Percentiles rank a stretch among this genome's conserved stretches.
phyloP scores from a whole-genome alignment of 805 yeast genomes.

The Suhomyces pyralidae region DNA sequence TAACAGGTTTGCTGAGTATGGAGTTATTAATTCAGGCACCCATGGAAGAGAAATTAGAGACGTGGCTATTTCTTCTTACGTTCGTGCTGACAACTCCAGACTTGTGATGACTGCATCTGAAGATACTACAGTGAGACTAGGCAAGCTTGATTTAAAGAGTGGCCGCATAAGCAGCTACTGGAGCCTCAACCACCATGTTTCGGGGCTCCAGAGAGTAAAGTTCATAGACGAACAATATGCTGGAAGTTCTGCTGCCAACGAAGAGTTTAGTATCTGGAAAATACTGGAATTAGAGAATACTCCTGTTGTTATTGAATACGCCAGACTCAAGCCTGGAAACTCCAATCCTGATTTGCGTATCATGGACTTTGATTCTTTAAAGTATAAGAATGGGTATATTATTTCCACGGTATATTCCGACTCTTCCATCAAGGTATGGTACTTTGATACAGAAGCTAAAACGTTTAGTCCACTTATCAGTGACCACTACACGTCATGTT shows the following conservation, averaged over 20 bases:
- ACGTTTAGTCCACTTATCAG: constrained; percentile 43
- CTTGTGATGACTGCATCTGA: constrained; percentile 80
- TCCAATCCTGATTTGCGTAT: constrained; percentile 80
- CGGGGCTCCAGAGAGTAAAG: constrained; percentile 78
- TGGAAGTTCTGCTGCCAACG: constrained; percentile 73
- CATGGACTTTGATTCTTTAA: constrained; percentile 72
- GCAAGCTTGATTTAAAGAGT: constrained; percentile 26
- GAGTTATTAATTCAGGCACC: constrained; percentile 53
- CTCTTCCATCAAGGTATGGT: constrained; percentile 69
- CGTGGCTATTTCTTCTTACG: constrained; percentile 49
- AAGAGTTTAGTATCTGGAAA: constrained; percentile 83
- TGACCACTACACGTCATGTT: constrained; percentile 67
- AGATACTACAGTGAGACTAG: constrained; percentile 75
- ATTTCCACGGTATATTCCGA: constrained; percentile 80
- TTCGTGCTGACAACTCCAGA: constrained; percentile 23
- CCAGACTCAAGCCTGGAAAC: constrained; percentile 52
- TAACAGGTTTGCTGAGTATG: constrained; percentile 19
- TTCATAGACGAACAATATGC: constrained; percentile 49
- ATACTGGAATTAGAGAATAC: constrained; percentile 30
- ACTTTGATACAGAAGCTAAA: constrained; percentile 36
- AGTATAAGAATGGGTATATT: constrained; percentile 44
- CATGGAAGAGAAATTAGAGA: constrained; percentile 93
- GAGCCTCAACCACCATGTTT: constrained; percentile 77
- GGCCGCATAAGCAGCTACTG: constrained; percentile 51
- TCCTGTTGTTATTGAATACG: constrained; percentile 48